Conservation (phyloP, 768 basidiomycete species). For the Fomitopsis serialis region DNA sequence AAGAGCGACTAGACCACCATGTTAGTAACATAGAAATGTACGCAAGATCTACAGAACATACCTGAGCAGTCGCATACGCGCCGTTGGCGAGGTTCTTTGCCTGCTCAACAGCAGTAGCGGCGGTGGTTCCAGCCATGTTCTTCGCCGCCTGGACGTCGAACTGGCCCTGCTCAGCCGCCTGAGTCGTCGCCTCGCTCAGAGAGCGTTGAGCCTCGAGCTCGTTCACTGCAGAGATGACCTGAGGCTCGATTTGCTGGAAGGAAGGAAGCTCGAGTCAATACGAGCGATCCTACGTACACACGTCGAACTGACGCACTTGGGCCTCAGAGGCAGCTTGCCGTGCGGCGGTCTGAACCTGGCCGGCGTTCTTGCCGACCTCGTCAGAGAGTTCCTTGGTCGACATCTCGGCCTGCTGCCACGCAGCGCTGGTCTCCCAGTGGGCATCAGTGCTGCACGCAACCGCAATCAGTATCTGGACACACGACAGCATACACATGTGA, state of each 20-base stretch:
- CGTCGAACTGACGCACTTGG: constrained; percentile 31
- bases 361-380: constrained; percentile 44
- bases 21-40: neutral
- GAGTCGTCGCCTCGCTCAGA: constrained; percentile 35
- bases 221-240: constrained; percentile 20
- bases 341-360: constrained; percentile 40
- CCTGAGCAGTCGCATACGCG: constrained; percentile 43
- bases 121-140: constrained; percentile 22
- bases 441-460: constrained; percentile 20
- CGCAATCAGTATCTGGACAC: neutral
- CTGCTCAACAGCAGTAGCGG: constrained; percentile 47
- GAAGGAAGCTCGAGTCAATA: neutral
- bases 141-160: constrained; percentile 42
- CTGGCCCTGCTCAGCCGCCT: constrained; percentile 54
- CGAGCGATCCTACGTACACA: neutral
- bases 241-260: constrained; percentile 15
- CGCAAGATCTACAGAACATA: constrained; percentile 5
- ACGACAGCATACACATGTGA: neutral
- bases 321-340: constrained; percentile 47
- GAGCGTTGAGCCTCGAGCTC: constrained; percentile 20
- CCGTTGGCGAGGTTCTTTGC: constrained; percentile 43
- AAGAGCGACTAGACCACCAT: constrained; percentile 19
- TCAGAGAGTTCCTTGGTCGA: constrained; percentile 34
- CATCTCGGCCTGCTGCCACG: constrained; percentile 44
- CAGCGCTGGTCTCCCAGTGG: constrained; percentile 49